Evolutionary conservation across 2,329 filamentous ascomycete genomes (phyloP), one percentile per base, ranked within the genome.

Genomic region (Sphaerostilbella broomeana): DNA sequence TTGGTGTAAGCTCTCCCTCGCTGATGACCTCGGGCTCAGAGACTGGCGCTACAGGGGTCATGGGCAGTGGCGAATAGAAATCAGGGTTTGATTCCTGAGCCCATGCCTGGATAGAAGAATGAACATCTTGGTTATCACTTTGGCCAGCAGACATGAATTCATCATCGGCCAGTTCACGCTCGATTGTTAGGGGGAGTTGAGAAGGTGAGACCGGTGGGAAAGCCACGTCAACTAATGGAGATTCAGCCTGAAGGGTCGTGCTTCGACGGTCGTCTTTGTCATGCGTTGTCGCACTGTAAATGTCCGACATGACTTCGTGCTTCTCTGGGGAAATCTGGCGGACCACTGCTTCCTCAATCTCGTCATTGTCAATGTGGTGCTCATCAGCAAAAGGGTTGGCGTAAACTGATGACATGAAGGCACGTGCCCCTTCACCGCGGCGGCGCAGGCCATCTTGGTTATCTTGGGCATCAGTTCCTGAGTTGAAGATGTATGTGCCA

Each of bases 41-140:
- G 16, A 68, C 50, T 10, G 72, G 64, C 6, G 64, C 56, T 4
- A 63, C 61, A 2, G 70, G 72, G 2, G 72, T 70, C 16, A 64
- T 65, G 10, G 75, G 75, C 16, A 79, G 66, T 4, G 77, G 75
- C 5, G 76, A 79, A 63, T 79, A 80, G 51, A 80, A 79, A 51
- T 69, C 67, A 8, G 63, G 59, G 51, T 62, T 62, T 4, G 71
- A 72, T 42, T 68, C 62, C 48, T 77, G 69, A 1, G 77, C 77
- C 77, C 78, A 81, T 0, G 77, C 78, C 52, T 81, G 75, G 48
- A 81, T 81, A 2, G 75, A 77, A 31, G 72, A 70, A 51, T 72
- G 80, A 2, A 72, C 69, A 11, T 72, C 67, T 11, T 63, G 54
- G 15, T 56, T 58, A 40, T 68, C 61, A 3, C 69, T 63, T 48